Evolutionary conservation across 2,329 filamentous ascomycete species (phyloP).

Genomic region (Pseudogymnoascus verrucosus): DNA sequence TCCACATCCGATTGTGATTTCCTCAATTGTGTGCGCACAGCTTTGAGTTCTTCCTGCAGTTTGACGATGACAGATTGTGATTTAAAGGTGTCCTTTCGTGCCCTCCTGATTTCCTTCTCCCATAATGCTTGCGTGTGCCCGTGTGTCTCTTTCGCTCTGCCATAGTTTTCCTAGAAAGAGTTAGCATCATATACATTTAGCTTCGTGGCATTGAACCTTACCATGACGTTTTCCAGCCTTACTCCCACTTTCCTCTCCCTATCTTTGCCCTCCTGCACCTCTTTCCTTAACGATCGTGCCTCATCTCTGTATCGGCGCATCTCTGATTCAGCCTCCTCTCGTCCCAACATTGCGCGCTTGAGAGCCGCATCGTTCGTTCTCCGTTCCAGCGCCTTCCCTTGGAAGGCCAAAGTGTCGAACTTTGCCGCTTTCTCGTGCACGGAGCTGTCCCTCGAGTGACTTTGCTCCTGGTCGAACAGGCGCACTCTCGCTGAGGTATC

Average conservation of each 20-base stretch:
- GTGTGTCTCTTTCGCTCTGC: slow-evolving; percentile 61
- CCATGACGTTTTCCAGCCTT: slow-evolving; percentile 61
- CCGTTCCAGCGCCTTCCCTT: slow-evolving; percentile 49
- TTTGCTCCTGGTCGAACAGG: slow-evolving; percentile 11
- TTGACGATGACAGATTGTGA: slow-evolving; percentile 62
- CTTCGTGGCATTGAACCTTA: slow-evolving; percentile 32
- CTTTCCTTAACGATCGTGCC: slow-evolving; percentile 43
- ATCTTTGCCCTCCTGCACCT: slow-evolving; percentile 57
- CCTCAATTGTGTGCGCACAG: slow-evolving; percentile 46
- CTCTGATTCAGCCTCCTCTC: slow-evolving; percentile 66
- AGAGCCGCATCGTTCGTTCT: slow-evolving; percentile 58
- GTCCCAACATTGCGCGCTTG: slow-evolving; percentile 57
- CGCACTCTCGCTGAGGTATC: slow-evolving; percentile 12
- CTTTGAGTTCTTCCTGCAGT: slow-evolving; percentile 65
- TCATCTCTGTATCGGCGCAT: slow-evolving; percentile 58
- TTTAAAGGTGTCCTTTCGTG: slow-evolving; percentile 67
- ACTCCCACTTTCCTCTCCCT: slow-evolving; percentile 59
- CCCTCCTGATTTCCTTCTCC: slow-evolving; percentile 65
- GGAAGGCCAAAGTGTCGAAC: slow-evolving; percentile 59
- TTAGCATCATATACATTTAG: slow-evolving; percentile 24
- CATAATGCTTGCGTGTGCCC: slow-evolving; percentile 58
- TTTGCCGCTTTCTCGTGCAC: slow-evolving; percentile 63
- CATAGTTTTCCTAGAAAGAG: slow-evolving; percentile 54
- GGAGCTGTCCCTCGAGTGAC: slow-evolving; percentile 45
- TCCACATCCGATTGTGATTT: slow-evolving; percentile 51